Conservation (phyloP, 805 yeast genomes). For the fission yeast (Schizosaccharomyces pombe) region DNA sequence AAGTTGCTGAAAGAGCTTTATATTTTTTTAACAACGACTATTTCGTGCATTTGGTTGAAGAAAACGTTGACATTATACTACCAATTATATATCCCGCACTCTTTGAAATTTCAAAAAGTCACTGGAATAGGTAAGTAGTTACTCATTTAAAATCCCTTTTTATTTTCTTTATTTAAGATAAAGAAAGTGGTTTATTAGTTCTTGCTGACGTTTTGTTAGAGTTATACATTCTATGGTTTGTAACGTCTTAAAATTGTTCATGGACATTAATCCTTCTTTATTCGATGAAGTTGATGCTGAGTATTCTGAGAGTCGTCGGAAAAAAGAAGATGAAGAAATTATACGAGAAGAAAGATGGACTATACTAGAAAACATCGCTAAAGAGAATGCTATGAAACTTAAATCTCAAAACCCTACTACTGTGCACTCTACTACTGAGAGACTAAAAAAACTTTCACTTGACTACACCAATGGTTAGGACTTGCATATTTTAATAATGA, state of each 20-base stretch:
- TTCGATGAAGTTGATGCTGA: slow-evolving; percentile 28
- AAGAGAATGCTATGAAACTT: background rate
- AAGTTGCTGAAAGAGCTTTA: slow-evolving; percentile 84
- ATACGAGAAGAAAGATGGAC: background rate
- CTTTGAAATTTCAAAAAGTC: slow-evolving; percentile 58
- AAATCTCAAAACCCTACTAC: background rate
- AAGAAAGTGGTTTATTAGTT: no score
- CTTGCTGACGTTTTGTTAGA: slow-evolving; percentile 16
- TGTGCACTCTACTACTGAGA: background rate
- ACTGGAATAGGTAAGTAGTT: slow-evolving; percentile 39
- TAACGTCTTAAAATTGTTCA: slow-evolving; percentile 71
- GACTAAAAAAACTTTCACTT: background rate
- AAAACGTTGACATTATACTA: slow-evolving; percentile 65
- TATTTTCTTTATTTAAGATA: no score
- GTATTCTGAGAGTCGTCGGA: slow-evolving; percentile 15
- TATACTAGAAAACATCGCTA: background rate
- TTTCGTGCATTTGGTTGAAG: slow-evolving; percentile 71
- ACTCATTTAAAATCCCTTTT: background rate
- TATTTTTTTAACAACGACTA: slow-evolving; percentile 90
- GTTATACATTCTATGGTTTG: slow-evolving; percentile 78
- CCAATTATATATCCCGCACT: slow-evolving; percentile 81
- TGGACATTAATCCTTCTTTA: slow-evolving; percentile 76
- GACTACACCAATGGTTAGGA: background rate
- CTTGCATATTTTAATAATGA: background rate
- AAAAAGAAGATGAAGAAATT: background rate